These are phyloP conservation scores for Ramularia collo-cygni DNA, from an alignment of 2,329 filamentous ascomycete genomes.

Conservation along the genomic window DNA sequence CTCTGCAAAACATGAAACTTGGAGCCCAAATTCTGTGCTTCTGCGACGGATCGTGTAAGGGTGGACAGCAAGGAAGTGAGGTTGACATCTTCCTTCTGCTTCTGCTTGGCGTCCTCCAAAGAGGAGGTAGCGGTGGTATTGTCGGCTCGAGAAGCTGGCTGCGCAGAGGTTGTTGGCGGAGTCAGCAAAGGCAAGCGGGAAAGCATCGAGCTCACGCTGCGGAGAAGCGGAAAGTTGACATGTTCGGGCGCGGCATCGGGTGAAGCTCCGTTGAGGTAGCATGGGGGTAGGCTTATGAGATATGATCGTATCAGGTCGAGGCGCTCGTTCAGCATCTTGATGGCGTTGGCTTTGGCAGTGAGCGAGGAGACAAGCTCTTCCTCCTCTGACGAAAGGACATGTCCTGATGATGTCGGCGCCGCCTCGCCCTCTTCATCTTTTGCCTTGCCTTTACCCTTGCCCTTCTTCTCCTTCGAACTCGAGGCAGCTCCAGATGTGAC, in stretches of 20 bases:
- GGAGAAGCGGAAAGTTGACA: conserved; percentile 64
- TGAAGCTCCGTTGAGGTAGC: conserved; percentile 49
- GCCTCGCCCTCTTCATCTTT: conserved; percentile 39
- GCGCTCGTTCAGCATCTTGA: conserved; percentile 76
- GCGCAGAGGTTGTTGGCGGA: conserved; percentile 57
- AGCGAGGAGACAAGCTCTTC: conserved; percentile 62
- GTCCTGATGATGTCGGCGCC: conserved; percentile 27
- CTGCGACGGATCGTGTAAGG: conserved; percentile 65
- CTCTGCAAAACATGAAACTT: conserved; percentile 53
- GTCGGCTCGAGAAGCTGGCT: conserved; percentile 60
- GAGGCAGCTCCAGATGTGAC: conserved; percentile 11
- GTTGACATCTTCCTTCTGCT: conserved; percentile 77
- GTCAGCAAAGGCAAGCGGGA: conserved; percentile 75
- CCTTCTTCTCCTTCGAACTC: conserved; percentile 28
- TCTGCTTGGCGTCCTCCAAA: conserved; percentile 44
- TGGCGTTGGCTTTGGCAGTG: conserved; percentile 82
- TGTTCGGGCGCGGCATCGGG: conserved; percentile 31
- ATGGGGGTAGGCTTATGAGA: conserved; percentile 63
- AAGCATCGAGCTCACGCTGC: conserved; percentile 80
- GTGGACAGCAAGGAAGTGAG: conserved; percentile 69
- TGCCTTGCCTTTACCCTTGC: conserved; percentile 33
- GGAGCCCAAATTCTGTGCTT: conserved; percentile 65
- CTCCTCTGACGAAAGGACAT: conserved; percentile 51
- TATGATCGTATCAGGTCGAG: conserved; percentile 57
- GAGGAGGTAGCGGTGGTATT: conserved; percentile 45